phyloP scores from a whole-genome alignment of 371 early-diverging fungal species.

The Mycotypha africana region DNA sequence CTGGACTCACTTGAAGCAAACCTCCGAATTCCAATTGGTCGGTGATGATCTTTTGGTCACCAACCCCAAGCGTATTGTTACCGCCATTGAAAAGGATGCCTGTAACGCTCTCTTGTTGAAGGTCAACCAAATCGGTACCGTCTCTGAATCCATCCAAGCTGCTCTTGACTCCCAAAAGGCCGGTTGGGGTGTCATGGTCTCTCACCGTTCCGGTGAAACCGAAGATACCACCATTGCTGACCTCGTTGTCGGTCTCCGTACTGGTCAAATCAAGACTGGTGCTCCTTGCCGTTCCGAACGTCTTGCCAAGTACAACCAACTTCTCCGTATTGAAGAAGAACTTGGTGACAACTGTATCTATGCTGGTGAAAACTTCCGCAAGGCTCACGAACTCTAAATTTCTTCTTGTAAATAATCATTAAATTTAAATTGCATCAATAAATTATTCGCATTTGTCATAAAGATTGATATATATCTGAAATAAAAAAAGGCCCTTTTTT shows the following conservation, averaged over 20 bases:
- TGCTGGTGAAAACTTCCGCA: conserved; percentile 93
- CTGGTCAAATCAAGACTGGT: conserved; percentile 99
- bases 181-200: conserved; percentile 99
- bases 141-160: conserved; percentile 92
- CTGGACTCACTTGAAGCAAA: conserved; percentile 78
- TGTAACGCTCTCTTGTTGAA: conserved; percentile 97
- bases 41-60: conserved; percentile 99
- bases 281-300: conserved; percentile 99
- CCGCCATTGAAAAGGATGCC: conserved; percentile 91
- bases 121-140: conserved; percentile 99
- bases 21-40: conserved; percentile 85
- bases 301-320: conserved; percentile 98
- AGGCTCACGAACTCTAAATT: conserved; percentile 61
- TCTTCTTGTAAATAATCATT: too few species aligned
- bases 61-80: conserved; percentile 91
- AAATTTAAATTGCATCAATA: too few species aligned
- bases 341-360: conserved; percentile 79
- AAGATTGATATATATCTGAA: too few species aligned
- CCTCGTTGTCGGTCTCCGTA: conserved; percentile 95
- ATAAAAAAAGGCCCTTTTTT: too few species aligned
- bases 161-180: conserved; percentile 67
- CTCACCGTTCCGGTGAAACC: conserved; percentile 99
- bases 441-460: too few species aligned
- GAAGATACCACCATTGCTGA: conserved; percentile 99
- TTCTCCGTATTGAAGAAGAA: conserved; percentile 92